Percentiles rank a stretch among this genome's conserved stretches.
Evolutionary conservation across 306 rosid genomes (phyloP).

Genomic region (Vicia villosa): DNA sequence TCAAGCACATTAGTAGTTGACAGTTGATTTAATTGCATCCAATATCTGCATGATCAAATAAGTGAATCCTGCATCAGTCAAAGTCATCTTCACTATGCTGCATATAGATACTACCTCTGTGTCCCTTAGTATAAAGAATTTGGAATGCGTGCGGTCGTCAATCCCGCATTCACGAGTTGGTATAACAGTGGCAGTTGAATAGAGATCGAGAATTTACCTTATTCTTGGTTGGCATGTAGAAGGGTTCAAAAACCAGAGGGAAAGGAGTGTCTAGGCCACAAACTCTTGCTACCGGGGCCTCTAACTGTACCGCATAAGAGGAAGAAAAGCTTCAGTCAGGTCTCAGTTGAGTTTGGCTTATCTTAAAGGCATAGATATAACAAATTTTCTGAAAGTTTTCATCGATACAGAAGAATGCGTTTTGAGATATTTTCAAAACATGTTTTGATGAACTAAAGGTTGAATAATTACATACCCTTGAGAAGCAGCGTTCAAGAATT

Average conservation of each 20-base stretch:
- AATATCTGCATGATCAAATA: constrained; percentile 65
- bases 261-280: constrained; percentile 97
- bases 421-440: background rate
- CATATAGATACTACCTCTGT: background rate
- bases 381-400: too few species aligned
- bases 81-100: background rate
- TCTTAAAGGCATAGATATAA: too few species aligned
- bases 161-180: too few species aligned
- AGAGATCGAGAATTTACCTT: constrained; percentile 50
- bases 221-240: constrained; percentile 93
- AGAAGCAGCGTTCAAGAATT: constrained; percentile 86
- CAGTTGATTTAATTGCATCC: constrained; percentile 91
- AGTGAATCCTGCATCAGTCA: constrained; percentile 28
- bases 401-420: background rate
- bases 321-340: constrained; percentile 7
- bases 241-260: constrained; percentile 96
- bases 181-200: too few species aligned
- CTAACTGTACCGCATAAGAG: constrained; percentile 59
- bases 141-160: too few species aligned
- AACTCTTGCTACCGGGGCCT: constrained; percentile 90
- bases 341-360: too few species aligned
- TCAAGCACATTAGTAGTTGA: constrained; percentile 52
- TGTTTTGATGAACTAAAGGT: constrained; percentile 18
- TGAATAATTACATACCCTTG: constrained; percentile 68
- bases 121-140: background rate